A percentile compares a stretch with the other conserved stretches of the same genome.
Evolutionary conservation across 176 grass and related monocot genomes (phyloP).

Genomic region (Poa pratensis): DNA sequence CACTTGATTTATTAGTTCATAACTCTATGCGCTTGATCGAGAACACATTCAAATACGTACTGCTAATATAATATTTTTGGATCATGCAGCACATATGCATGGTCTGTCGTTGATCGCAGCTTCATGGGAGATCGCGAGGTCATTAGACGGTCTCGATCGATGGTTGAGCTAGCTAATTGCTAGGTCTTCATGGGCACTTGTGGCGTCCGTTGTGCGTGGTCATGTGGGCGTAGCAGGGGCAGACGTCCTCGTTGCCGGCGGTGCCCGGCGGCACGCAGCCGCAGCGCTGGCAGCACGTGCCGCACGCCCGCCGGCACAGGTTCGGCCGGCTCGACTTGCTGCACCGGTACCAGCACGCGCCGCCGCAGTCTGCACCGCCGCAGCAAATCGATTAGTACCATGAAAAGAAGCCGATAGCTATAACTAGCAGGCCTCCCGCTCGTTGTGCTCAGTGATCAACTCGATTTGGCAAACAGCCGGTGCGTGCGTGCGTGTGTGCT

Average conservation of each 20-base stretch:
- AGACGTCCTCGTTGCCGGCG: slow-evolving; percentile 72
- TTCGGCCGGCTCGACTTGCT: slow-evolving; percentile 69
- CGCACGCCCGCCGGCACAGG: slow-evolving; percentile 65
- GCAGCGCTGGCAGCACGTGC: slow-evolving; percentile 74
- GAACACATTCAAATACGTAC: not conserved
- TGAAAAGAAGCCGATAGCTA: no score
- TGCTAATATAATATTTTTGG: not conserved
- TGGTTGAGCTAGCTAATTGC: not conserved
- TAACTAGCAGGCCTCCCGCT: no score
- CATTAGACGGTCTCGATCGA: no score
- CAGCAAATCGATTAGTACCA: not conserved
- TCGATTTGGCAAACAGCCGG: no score
- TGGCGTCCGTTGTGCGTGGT: slow-evolving; percentile 56
- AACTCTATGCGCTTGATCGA: not conserved
- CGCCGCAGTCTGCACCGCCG: slow-evolving; percentile 45
- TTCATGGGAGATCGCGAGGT: no score
- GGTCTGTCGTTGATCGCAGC: no score
- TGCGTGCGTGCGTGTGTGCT: not conserved
- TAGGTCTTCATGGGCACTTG: slow-evolving; percentile 66
- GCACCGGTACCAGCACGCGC: slow-evolving; percentile 64
- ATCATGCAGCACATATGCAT: not conserved
- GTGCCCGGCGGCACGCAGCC: slow-evolving; percentile 81
- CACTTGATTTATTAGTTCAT: not conserved
- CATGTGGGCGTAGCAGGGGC: slow-evolving; percentile 87
- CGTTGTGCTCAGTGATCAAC: no score